Base-by-base conservation (phyloP, 2,329 filamentous ascomycete genomes). In the Aspergillus sojae region DNA sequence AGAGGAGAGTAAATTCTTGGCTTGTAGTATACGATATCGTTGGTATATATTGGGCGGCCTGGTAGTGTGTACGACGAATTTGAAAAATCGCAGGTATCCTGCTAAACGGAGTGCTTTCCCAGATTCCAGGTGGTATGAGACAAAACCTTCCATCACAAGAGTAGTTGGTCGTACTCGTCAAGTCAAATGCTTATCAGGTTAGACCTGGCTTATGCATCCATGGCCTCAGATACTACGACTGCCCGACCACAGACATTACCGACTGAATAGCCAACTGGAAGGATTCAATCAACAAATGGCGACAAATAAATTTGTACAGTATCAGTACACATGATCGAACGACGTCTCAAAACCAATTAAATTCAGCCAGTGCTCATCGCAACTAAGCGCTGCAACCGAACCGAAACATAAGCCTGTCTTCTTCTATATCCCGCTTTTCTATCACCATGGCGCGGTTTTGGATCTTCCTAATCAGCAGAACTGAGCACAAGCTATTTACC, bases 261-360 rank as follows among this genome's bases (percentile, higher is more conserved):
- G 19, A 39, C 21, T 4, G 52, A 53, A 39, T 23, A 32, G 36
- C 34, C 48, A 43, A 11, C 3, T 21, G n/a, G 28, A 11, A 41
- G 56, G 58, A 57, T 32, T 34, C 34, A 59, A 62, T 58, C 56
- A 69, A 67, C 59, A 63, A 67, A 71, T 52, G 70, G 62, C 67
- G 66, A 74, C 62, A 71, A 71, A 74, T 77, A 71, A 70, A 77
- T 79, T 78, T 78, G 73, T 79, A 78, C 76, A 78, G 63, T 77
- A 78, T 75, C 71, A 75, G 75, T 78, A 78, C 75, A 76, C 69
- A 68, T 72, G 68, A 70, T 68, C 56, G 63, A 66, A 62, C 61
- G 62, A 61, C 65, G 57, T 68, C 67, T 67, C 66, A 67, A 64
- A 65, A 64, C 65, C 66, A 68, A 65, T 65, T 66, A 68, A 70